Evolutionary conservation across 306 rosid genomes (phyloP).

Genomic region (Vigna angularis): DNA sequence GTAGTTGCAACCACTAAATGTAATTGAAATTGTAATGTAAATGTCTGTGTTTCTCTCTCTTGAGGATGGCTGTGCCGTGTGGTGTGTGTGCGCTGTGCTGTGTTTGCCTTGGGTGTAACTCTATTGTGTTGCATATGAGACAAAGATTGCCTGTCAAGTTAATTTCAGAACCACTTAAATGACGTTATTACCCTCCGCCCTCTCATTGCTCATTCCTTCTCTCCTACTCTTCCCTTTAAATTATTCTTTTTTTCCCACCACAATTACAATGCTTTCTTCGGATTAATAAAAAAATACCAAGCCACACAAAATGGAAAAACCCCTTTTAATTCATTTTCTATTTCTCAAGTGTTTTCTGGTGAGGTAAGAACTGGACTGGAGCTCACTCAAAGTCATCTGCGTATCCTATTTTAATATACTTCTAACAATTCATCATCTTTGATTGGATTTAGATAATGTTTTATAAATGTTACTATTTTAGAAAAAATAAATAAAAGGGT

Average conservation of each 20-base stretch:
- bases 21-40: neutral
- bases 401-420: neutral
- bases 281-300: neutral
- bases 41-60: constrained; percentile 14
- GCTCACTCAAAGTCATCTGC: neutral
- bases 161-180: neutral
- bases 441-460: too few species aligned
- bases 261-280: neutral
- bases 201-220: neutral
- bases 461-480: too few species aligned
- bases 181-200: neutral
- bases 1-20: constrained; percentile 7
- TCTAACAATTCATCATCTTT: neutral
- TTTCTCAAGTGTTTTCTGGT: neutral
- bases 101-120: constrained; percentile 25
- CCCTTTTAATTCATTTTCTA: neutral
- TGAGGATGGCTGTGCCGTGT: neutral
- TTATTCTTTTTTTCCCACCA: constrained; percentile 21
- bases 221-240: neutral
- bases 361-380: neutral
- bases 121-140: constrained; percentile 13
- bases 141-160: constrained; percentile 39
- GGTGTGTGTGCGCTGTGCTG: constrained; percentile 20
- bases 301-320: neutral
- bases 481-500: too few species aligned